Evolutionary conservation across 2,329 filamentous ascomycete genomes (phyloP), one percentile per base, ranked within the genome.

Genomic region (Penicillium olsonii): DNA sequence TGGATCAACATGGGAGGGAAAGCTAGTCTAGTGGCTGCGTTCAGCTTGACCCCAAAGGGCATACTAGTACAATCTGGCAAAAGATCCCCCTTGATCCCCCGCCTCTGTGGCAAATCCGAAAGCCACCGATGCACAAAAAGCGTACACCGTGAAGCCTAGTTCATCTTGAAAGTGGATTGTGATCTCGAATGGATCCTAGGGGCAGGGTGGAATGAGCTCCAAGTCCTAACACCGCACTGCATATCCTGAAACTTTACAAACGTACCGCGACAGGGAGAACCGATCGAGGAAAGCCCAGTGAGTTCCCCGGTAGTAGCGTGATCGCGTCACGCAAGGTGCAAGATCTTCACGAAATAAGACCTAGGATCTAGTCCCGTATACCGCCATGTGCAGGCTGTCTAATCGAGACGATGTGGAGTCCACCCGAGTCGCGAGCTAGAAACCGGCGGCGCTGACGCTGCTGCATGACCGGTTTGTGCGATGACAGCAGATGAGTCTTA

Each of bases 261-360:
- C 17, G 27, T 45, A 43, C 39, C 10, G 5, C 20, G n/a, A 40
- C n/a, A n/a, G n/a, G n/a, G 5, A 17, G 40, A 11, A 9, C n/a
- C 29, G 31, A 26, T 26, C n/a, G 3, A 5, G 18, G 24, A 37
- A 8, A 18, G 18, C 31, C 42, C 27, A 29, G 26, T 15, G 20
- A 5, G 47, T 29, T 39, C 37, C 27, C 37, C 47, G 35, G 14
- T 17, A 41, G 34, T 35, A 37, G 33, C 29, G 27, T 40, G 22
- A 45, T 50, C 27, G 18, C 27, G 11, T 27, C 11, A 50, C 4
- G 47, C 37, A 50, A 50, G 47, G 47, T 40, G 27, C 27, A 29
- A 45, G 31, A 15, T 17, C 47, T 34, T 18, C 17, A 34, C 45
- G 12, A 19, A 24, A 38, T 11, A 9, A 35, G 45, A 45, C 35